Base-by-base conservation (phyloP, 2,329 filamentous ascomycete species). In the Erysiphe pulchra region DNA sequence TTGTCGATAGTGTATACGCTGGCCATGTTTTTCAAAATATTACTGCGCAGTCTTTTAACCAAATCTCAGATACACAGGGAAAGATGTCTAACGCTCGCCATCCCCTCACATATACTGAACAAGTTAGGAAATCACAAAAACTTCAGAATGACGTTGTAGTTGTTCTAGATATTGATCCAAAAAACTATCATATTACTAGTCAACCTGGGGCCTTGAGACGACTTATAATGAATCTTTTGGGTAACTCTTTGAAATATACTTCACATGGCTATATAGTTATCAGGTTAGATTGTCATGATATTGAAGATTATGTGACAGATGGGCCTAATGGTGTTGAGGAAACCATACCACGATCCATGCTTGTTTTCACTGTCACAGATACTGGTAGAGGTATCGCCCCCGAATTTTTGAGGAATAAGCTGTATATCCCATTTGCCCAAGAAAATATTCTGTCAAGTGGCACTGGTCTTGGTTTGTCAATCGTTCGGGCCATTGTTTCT, bases 291-390 rank as follows among this genome's bases (percentile, higher is more conserved):
- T 50, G 50, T 11, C 45, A 45, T 7, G 49, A 56, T 18, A 55
- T 59, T 49, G 56, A 56, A 20, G 51, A 54, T 47, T 47, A 54
- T 2, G 34, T 49, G 7, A 50, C 46, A 10, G 13, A 41, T 16
- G 49, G 50, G 11, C 45, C 45, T 24, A 39, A 34, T 10, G 33
- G 44, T 8, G 42, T 30, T 34, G 44, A 37, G 16, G 53, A 56
- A 17, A 13, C 39, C 10, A 47, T 55, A 9, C 49, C 54, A 4
- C 49, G 56, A 39, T 51, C 52, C 14, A 48, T 50, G 31, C 57
- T 74, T 34, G 65, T 65, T 2, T 79, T 90, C 49, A 74, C 79
- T 31, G 78, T 90, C 17, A 70, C 73, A 50, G 83, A 90, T 54
- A 85, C 80, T 0, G 76, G 77, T 1, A 70, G 70, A 49, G 77